These are phyloP conservation scores for Papiliotrema fonsecae DNA, from an alignment of 1,284 basidiomycete species.

Conservation along the genomic window DNA sequence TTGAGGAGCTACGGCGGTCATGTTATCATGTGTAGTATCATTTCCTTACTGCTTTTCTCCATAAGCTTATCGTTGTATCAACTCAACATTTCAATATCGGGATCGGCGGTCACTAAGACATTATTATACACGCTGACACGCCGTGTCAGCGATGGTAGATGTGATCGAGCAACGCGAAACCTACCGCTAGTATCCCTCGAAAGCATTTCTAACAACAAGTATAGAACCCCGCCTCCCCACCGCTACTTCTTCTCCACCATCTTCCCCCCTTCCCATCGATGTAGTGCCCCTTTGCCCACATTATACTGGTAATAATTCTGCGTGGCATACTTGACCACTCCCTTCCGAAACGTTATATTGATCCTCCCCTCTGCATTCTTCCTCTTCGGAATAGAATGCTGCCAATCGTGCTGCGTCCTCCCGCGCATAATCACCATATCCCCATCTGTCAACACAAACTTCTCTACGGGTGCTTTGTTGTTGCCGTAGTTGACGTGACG, in stretches of 20 bases:
- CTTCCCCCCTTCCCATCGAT: conserved; percentile 21
- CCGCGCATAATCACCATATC: conserved; percentile 48
- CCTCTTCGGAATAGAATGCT: conserved; percentile 46
- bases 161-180: too few species aligned
- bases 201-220: too few species aligned
- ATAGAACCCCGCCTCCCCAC: too few species aligned
- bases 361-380: conserved; percentile 40
- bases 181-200: too few species aligned
- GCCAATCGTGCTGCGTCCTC: conserved; percentile 43
- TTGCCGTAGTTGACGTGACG: conserved; percentile 37
- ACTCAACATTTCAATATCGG: too few species aligned
- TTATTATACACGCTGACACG: too few species aligned
- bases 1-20: too few species aligned
- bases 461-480: conserved; percentile 28
- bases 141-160: too few species aligned
- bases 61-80: too few species aligned
- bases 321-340: conserved; percentile 38
- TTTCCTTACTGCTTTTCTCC: too few species aligned
- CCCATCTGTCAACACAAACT: conserved; percentile 38
- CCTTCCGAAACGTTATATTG: conserved; percentile 48
- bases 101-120: too few species aligned
- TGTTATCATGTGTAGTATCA: too few species aligned
- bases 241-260: conserved; percentile 21
- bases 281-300: conserved; percentile 30
- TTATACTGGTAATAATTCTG: conserved; percentile 43